phyloP scores from a whole-genome alignment of 2,329 filamentous ascomycete genomes.

The Arthrobotrys conoides region DNA sequence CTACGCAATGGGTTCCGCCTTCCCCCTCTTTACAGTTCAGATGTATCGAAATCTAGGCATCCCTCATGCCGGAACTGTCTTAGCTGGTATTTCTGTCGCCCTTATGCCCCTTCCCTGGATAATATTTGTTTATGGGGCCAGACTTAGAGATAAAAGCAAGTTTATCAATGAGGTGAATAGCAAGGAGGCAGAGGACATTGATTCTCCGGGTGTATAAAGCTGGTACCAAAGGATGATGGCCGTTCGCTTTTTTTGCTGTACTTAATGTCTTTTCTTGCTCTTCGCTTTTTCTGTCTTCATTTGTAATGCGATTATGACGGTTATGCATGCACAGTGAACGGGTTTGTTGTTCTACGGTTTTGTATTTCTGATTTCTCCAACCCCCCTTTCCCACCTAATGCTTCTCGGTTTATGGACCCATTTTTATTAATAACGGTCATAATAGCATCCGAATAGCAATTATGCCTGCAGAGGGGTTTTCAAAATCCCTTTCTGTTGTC shows the following conservation, averaged over 20 bases:
- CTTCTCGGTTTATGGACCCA: background rate
- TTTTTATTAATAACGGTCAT: background rate
- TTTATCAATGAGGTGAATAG: conserved; percentile 33
- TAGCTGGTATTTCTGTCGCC: conserved; percentile 69
- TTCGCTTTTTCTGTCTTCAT: background rate
- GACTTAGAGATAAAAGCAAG: conserved; percentile 63
- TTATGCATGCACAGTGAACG: background rate
- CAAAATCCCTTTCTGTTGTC: background rate
- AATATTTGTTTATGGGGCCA: conserved; percentile 70
- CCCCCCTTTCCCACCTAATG: background rate
- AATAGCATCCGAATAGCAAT: background rate
- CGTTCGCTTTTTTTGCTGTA: background rate
- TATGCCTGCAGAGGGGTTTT: background rate
- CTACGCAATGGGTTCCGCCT: conserved; percentile 72
- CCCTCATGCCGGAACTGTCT: conserved; percentile 68
- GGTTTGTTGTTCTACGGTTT: background rate
- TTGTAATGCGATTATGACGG: conserved; percentile 14
- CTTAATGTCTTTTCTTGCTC: background rate
- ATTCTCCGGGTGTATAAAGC: conserved; percentile 1
- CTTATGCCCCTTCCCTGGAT: conserved; percentile 73
- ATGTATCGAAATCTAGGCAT: conserved; percentile 68
- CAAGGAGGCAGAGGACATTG: conserved; percentile 22
- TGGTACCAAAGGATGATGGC: background rate
- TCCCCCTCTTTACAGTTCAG: conserved; percentile 75
- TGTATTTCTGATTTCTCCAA: background rate